phyloP scores from a whole-genome alignment of 352 stramenopile genomes.

The Globisporangium parvum region DNA sequence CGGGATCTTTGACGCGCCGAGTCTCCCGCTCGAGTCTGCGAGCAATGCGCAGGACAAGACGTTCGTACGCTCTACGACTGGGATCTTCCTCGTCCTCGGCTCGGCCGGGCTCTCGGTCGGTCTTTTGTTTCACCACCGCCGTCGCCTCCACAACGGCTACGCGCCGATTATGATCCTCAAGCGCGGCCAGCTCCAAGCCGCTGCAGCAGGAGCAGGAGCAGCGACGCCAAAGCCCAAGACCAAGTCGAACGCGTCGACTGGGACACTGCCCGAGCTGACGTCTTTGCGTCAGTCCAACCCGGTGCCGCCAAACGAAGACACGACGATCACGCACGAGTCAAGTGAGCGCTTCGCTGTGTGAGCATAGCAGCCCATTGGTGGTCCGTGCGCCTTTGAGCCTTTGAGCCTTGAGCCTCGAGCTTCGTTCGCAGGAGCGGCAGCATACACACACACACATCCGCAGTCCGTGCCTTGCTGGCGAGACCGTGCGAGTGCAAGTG shows the following conservation, averaged over 20 bases:
- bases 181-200: slow-evolving; percentile 26
- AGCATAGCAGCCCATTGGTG: too few relatives aligned
- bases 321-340: slow-evolving; percentile 44
- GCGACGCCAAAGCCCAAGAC: slow-evolving; percentile 5
- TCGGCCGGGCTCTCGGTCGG: slow-evolving; percentile 38
- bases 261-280: slow-evolving; percentile 12
- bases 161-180: slow-evolving; percentile 44
- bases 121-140: slow-evolving; percentile 47
- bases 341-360: slow-evolving; percentile 68
- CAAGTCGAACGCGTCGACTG: background rate
- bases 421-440: too few relatives aligned
- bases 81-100: slow-evolving; percentile 37
- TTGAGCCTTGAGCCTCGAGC: too few relatives aligned
- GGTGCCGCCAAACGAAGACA: slow-evolving; percentile 25
- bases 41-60: slow-evolving; percentile 18
- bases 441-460: background rate
- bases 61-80: slow-evolving; percentile 25
- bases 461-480: background rate
- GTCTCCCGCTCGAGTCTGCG: slow-evolving; percentile 27
- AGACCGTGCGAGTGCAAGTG: too few relatives aligned
- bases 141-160: slow-evolving; percentile 58
- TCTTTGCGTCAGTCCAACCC: slow-evolving; percentile 27
- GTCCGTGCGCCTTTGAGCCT: too few relatives aligned
- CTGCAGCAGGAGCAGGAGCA: slow-evolving; percentile 11
- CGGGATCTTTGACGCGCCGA: slow-evolving; percentile 47